phyloP scores from a whole-genome alignment of 2,329 filamentous ascomycete species.

The Colletotrichum trifolii region DNA sequence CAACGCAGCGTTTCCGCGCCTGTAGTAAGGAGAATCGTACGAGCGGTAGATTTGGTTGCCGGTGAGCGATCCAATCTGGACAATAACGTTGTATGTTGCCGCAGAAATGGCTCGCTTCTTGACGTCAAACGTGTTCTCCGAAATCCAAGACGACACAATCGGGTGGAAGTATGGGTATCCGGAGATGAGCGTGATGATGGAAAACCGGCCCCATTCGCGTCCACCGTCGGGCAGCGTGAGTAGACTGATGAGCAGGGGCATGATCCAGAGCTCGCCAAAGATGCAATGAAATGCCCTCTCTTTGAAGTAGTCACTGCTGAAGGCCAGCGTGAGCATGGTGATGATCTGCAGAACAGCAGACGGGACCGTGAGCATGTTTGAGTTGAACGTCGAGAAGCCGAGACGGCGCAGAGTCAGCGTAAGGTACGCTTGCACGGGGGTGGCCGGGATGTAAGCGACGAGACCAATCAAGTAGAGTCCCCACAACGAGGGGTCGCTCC shows the following conservation, averaged over 20 bases:
- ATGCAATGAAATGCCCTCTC: constrained; percentile 59
- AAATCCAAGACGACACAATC: constrained; percentile 61
- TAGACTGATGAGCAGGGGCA: constrained; percentile 65
- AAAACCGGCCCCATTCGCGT: constrained; percentile 63
- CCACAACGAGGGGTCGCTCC: constrained; percentile 60
- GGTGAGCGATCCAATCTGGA: constrained; percentile 56
- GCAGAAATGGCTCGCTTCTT: constrained; percentile 61
- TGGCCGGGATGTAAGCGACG: constrained; percentile 49
- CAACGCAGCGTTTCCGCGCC: constrained; percentile 66
- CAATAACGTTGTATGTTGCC: constrained; percentile 63
- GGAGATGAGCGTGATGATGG: constrained; percentile 62
- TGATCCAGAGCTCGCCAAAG: constrained; percentile 63
- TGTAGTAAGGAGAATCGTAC: constrained; percentile 66
- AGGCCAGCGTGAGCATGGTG: constrained; percentile 61
- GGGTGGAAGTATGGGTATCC: constrained; percentile 70
- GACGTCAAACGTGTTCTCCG: constrained; percentile 61
- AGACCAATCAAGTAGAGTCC: constrained; percentile 61
- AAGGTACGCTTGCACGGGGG: constrained; percentile 42
- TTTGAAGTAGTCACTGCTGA: constrained; percentile 60
- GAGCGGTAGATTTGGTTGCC: constrained; percentile 61
- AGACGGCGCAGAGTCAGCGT: constrained; percentile 42
- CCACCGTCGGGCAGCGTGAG: constrained; percentile 52
- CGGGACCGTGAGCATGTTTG: constrained; percentile 52
- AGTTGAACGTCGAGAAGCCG: constrained; percentile 56
- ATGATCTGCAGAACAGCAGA: constrained; percentile 64